phyloP scores from a whole-genome alignment of 495 filamentous ascomycete genomes.

The Pyrenula aspistea region DNA sequence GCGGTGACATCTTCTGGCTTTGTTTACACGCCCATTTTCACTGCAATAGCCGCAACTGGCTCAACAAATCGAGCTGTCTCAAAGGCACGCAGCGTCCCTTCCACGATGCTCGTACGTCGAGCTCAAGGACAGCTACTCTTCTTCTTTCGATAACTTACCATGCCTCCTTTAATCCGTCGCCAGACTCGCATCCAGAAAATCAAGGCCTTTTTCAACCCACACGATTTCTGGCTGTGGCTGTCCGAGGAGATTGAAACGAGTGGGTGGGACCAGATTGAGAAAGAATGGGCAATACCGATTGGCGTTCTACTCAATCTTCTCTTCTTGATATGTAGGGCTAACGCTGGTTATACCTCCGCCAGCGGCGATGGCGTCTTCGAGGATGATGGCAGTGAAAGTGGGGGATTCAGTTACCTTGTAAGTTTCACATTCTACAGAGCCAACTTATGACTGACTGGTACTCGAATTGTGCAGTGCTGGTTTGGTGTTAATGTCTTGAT shows the following conservation, averaged over 20 bases:
- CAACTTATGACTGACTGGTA: background rate
- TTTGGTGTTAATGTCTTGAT: conserved; percentile 57
- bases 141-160: conserved; percentile 14
- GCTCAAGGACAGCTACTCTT: too few relatives aligned
- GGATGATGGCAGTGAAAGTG: conserved; percentile 42
- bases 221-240: conserved; percentile 78
- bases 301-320: conserved; percentile 64
- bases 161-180: conserved; percentile 73
- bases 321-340: conserved; percentile 75
- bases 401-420: conserved; percentile 71
- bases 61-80: too few relatives aligned
- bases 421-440: conserved; percentile 24
- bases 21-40: background rate
- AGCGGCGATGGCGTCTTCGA: conserved; percentile 74
- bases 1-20: background rate
- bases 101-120: too few relatives aligned
- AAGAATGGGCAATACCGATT: conserved; percentile 58
- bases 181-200: conserved; percentile 66
- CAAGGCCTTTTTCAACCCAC: conserved; percentile 65
- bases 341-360: conserved; percentile 37
- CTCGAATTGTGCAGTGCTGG: conserved; percentile 36
- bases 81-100: too few relatives aligned
- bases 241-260: conserved; percentile 80
- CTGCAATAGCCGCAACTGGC: too few relatives aligned
- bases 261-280: conserved; percentile 73